Evolutionary conservation across 192 early-diverging fungal species (phyloP).

Genomic region (Backusella mclennaniae): DNA sequence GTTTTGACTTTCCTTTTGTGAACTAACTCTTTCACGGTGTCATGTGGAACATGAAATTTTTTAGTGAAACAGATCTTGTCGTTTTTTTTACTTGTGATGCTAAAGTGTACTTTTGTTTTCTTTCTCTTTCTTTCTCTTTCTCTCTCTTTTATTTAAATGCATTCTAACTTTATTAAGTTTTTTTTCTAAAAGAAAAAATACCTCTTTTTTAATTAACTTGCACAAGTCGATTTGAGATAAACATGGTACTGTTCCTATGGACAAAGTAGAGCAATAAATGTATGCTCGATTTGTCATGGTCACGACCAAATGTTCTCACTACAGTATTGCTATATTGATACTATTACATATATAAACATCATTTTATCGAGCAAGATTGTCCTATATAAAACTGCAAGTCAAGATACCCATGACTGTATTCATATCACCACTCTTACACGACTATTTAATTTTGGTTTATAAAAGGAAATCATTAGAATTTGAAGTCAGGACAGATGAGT

Average conservation of each 20-base stretch:
- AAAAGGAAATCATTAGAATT: no score
- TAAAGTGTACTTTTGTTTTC: not conserved
- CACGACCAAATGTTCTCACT: no score
- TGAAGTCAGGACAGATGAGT: no score
- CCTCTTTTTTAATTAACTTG: not conserved
- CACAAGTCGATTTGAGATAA: not conserved
- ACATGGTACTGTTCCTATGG: not conserved
- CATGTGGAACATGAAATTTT: not conserved
- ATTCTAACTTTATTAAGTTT: not conserved
- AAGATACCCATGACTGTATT: no score
- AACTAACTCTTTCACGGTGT: not conserved
- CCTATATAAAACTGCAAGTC: no score
- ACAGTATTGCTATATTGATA: no score
- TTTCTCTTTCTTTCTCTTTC: not conserved
- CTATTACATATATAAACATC: no score
- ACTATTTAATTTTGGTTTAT: no score
- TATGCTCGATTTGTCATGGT: no score
- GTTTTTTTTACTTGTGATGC: not conserved
- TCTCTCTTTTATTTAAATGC: not conserved
- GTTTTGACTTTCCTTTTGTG: constrained; percentile 7
- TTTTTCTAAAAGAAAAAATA: not conserved
- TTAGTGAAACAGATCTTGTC: not conserved
- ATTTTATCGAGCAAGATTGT: no score
- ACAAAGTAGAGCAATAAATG: no score
- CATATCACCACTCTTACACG: no score